Evolutionary conservation across 2,329 filamentous ascomycete species (phyloP).

Genomic region (Rasamsonia emersonii): DNA sequence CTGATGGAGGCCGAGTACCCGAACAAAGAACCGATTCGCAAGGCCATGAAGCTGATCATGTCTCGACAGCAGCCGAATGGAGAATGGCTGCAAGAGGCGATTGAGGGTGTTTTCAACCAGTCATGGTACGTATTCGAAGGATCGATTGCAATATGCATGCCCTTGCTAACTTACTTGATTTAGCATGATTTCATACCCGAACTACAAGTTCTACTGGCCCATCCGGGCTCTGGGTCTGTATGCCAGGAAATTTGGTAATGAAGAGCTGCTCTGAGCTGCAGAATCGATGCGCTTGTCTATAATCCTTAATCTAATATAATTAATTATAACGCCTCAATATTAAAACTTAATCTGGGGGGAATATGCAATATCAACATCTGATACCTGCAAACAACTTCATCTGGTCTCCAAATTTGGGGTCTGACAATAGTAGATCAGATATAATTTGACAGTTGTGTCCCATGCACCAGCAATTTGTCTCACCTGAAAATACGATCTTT

Average conservation of each 20-base stretch:
- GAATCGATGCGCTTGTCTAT: no score
- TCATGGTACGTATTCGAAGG: constrained; percentile 59
- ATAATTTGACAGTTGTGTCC: no score
- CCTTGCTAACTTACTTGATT: constrained; percentile 14
- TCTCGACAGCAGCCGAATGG: constrained; percentile 75
- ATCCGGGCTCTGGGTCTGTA: constrained; percentile 93
- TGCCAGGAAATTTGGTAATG: constrained; percentile 60
- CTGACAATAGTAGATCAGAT: no score
- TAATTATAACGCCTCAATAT: no score
- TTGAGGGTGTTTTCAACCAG: constrained; percentile 98
- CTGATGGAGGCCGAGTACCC: constrained; percentile 78
- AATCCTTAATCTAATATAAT: no score
- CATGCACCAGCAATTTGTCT: no score
- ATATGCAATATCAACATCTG: no score
- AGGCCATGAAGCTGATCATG: constrained; percentile 74
- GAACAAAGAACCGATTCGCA: constrained; percentile 60
- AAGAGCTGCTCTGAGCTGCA: constrained; percentile 38
- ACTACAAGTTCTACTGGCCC: constrained; percentile 96
- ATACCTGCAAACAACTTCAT: no score
- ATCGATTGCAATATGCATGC: background rate
- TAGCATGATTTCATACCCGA: constrained; percentile 96
- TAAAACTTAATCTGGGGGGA: no score
- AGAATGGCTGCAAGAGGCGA: constrained; percentile 90
- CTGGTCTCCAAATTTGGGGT: no score
- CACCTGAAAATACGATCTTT: no score